phyloP scores from a whole-genome alignment of 345 rosid species.

The Cardamine resedifolia region DNA sequence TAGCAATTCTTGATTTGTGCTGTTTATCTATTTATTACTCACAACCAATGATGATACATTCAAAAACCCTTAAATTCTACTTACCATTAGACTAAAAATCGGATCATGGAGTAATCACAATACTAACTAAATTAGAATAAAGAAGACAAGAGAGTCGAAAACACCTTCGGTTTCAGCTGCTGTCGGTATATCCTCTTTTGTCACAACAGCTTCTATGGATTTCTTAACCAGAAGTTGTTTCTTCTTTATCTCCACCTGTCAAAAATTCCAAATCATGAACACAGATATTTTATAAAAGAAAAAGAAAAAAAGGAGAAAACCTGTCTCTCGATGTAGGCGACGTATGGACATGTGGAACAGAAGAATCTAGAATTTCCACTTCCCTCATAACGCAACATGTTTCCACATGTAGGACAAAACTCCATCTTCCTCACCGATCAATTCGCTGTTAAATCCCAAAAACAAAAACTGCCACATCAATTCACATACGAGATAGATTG shows the following conservation, averaged over 20 bases:
- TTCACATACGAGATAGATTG: not conserved
- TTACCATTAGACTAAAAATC: not conserved
- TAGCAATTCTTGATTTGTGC: not conserved
- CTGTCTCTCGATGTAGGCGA: conserved; percentile 31
- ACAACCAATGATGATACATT: not conserved
- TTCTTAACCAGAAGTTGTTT: conserved; percentile 36
- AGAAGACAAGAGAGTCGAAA: not conserved
- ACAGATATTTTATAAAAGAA: not conserved
- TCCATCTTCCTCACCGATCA: conserved; percentile 31
- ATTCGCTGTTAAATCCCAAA: not conserved
- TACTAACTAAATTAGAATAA: not conserved
- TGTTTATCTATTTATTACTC: not conserved
- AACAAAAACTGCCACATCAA: not conserved
- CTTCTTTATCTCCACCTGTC: conserved; percentile 39
- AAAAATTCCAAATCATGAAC: not conserved
- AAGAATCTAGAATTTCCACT: conserved; percentile 19
- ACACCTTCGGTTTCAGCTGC: conserved; percentile 37
- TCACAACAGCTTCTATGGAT: conserved; percentile 24
- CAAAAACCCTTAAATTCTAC: not conserved
- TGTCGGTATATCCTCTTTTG: conserved; percentile 28
- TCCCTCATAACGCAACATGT: conserved; percentile 33
- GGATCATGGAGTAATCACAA: not conserved
- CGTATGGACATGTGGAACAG: conserved; percentile 38
- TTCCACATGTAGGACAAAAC: conserved; percentile 39
- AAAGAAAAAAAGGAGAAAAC: not conserved